Conservation (phyloP, 2,329 filamentous ascomycete genomes). For the Chaetomium sp. region DNA sequence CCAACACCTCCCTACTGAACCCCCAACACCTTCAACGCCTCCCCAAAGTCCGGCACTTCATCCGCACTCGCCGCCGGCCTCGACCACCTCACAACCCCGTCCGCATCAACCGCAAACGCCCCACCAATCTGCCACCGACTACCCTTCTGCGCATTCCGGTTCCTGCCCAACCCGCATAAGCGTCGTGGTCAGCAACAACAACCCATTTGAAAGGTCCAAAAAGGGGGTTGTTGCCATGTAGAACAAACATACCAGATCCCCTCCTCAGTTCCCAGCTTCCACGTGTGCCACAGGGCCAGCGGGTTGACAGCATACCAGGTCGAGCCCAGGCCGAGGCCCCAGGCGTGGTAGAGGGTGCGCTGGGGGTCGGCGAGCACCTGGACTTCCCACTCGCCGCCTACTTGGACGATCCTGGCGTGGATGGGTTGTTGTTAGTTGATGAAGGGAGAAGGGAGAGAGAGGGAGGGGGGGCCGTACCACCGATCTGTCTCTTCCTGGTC, state of each 20-base stretch:
- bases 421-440: too few species aligned
- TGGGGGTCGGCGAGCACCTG: constrained; percentile 62
- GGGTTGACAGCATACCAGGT: constrained; percentile 66
- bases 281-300: constrained; percentile 57
- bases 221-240: too few species aligned
- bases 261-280: constrained; percentile 61
- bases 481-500: constrained; percentile 54
- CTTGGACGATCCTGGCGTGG: constrained; percentile 50
- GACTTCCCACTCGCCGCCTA: constrained; percentile 60
- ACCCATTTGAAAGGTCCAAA: too few species aligned
- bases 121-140: constrained; percentile 69
- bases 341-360: constrained; percentile 62
- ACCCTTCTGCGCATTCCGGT: constrained; percentile 55
- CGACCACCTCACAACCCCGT: constrained; percentile 57
- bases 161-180: not conserved
- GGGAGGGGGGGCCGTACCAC: constrained; percentile 41
- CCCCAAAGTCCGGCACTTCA: constrained; percentile 26
- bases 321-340: constrained; percentile 64
- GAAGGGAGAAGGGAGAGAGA: too few species aligned
- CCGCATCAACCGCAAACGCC: constrained; percentile 61
- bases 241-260: constrained; percentile 54
- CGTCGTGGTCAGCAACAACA: too few species aligned
- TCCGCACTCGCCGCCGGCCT: constrained; percentile 48
- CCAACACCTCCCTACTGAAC: not conserved
- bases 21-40: constrained; percentile 19